A percentile compares a stretch with the other conserved stretches of the same genome.
Evolutionary conservation across 2,329 filamentous ascomycete species (phyloP).

Genomic region (Aspergillus novofumigatus): DNA sequence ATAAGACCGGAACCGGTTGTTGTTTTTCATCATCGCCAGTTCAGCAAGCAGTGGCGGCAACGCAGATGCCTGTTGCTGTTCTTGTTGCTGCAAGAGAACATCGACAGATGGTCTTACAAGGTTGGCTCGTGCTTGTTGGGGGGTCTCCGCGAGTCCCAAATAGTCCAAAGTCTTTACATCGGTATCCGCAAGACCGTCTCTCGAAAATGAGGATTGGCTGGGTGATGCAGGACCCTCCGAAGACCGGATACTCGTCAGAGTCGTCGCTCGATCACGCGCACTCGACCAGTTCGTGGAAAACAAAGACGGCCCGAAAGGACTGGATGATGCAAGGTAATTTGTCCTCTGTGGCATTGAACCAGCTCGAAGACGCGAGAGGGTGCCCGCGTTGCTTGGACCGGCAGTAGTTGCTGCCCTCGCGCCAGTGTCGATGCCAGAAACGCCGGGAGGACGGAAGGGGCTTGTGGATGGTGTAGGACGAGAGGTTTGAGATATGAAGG

Average conservation of each 20-base stretch:
- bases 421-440: conserved; percentile 39
- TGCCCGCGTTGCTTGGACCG: conserved; percentile 59
- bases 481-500: conserved; percentile 69
- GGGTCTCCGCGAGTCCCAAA: conserved; percentile 88
- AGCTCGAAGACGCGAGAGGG: conserved; percentile 80
- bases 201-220: conserved; percentile 77
- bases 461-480: conserved; percentile 82
- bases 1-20: conserved; percentile 91
- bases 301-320: conserved; percentile 81
- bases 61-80: conserved; percentile 42
- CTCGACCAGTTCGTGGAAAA: conserved; percentile 83
- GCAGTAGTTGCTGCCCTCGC: conserved; percentile 40
- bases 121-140: conserved; percentile 71
- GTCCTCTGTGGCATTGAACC: conserved; percentile 91
- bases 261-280: conserved; percentile 77
- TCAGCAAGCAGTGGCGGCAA: conserved; percentile 66
- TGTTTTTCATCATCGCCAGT: conserved; percentile 69
- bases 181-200: conserved; percentile 77
- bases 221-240: conserved; percentile 84
- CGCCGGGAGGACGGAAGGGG: conserved; percentile 68
- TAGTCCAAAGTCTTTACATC: conserved; percentile 95
- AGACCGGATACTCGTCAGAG: conserved; percentile 84
- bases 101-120: conserved; percentile 59
- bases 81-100: conserved; percentile 48
- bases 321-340: conserved; percentile 57